Conservation (phyloP, 768 basidiomycete species). For the Rhizopogon roseolus region DNA sequence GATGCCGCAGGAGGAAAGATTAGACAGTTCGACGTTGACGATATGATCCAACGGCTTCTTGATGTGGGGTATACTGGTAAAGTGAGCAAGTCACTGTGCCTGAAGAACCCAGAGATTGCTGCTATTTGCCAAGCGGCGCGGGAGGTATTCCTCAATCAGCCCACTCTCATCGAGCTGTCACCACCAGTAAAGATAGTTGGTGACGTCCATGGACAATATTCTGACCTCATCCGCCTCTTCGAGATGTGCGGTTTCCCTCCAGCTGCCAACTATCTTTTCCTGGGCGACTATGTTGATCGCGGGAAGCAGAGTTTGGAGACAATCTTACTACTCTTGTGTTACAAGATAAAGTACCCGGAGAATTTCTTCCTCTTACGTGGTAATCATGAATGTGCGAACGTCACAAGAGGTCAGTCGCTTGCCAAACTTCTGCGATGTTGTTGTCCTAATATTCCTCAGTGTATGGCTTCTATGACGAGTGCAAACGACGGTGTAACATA, state of each 20-base stretch:
- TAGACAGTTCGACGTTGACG: conserved; percentile 87
- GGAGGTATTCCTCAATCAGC: conserved; percentile 94
- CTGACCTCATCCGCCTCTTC: conserved; percentile 95
- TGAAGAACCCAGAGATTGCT: conserved; percentile 95
- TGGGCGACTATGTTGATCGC: conserved; percentile 98
- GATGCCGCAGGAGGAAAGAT: conserved; percentile 42
- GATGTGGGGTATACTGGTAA: conserved; percentile 98
- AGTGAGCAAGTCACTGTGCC: conserved; percentile 90
- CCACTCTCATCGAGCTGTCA: conserved; percentile 93
- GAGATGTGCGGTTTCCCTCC: conserved; percentile 99
- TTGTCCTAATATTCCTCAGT: conserved; percentile 44
- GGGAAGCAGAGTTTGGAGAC: conserved; percentile 99
- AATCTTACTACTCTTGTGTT: conserved; percentile 92
- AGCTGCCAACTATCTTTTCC: conserved; percentile 94
- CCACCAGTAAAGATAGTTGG: conserved; percentile 99
- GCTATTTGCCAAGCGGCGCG: conserved; percentile 93
- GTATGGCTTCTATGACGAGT: conserved; percentile 99
- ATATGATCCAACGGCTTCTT: conserved; percentile 94
- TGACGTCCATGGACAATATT: conserved; percentile 98
- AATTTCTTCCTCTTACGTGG: conserved; percentile 98
- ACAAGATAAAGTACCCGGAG: conserved; percentile 99
- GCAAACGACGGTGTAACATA: conserved; percentile 98
- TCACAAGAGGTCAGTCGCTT: conserved; percentile 79
- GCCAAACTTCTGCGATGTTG: conserved; percentile 6
- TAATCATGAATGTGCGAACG: conserved; percentile 99